phyloP scores from a whole-genome alignment of 768 basidiomycete species.

The Calocybe gangraenosa region DNA sequence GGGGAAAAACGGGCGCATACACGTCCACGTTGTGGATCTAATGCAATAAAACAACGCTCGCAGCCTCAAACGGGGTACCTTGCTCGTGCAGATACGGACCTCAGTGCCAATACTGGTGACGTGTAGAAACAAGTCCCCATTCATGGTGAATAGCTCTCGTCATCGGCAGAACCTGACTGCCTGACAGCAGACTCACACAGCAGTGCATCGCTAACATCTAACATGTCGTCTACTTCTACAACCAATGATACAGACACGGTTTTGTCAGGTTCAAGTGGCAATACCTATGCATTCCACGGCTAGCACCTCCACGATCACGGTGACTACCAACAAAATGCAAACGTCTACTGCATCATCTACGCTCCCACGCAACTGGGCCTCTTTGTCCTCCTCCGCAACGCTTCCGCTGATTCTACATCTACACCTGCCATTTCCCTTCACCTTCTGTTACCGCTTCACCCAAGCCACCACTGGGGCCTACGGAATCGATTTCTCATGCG shows the following conservation, averaged over 20 bases:
- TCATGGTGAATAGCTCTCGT: conserved; percentile 5
- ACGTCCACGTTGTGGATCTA: conserved; percentile 11
- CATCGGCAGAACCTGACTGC: conserved; percentile 8
- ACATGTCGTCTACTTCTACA: conserved; percentile 12
- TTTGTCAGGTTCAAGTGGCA: background rate
- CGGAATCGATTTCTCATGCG: conserved; percentile 58
- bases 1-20: background rate
- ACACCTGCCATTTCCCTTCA: conserved; percentile 16
- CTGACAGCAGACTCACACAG: conserved; percentile 14
- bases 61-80: conserved; percentile 27
- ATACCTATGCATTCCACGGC: background rate
- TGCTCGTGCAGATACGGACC: conserved; percentile 19
- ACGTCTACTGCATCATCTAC: background rate
- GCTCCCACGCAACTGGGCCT: conserved; percentile 10
- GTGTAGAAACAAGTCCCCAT: background rate
- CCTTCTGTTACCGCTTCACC: conserved; percentile 19
- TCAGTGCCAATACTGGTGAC: conserved; percentile 19
- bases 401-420: conserved; percentile 7
- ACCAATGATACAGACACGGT: conserved; percentile 13
- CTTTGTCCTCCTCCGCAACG: conserved; percentile 12
- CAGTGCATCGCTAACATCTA: conserved; percentile 15
- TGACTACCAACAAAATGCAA: background rate
- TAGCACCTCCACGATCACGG: conserved; percentile 1
- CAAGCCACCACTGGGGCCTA: conserved; percentile 5
- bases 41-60: background rate